These are phyloP conservation scores for Starmerella khaoyaiensis DNA, from an alignment of 805 yeast species.

Conservation along the genomic window DNA sequence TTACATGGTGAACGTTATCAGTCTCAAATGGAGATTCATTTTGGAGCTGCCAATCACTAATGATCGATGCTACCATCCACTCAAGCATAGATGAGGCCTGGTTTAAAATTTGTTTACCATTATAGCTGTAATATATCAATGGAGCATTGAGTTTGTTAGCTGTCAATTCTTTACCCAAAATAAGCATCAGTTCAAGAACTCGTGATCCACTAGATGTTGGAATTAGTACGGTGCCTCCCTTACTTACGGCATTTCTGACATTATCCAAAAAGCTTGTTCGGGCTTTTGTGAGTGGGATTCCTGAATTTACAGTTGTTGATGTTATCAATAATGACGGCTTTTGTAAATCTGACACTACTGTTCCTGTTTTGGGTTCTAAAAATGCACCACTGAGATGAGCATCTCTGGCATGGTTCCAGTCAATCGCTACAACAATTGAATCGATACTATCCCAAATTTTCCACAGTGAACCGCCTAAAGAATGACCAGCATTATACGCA, in stretches of 20 bases:
- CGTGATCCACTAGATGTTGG: constrained; percentile 77
- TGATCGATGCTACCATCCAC: constrained; percentile 88
- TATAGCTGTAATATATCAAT: constrained; percentile 59
- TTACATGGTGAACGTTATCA: constrained; percentile 46
- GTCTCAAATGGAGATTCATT: constrained; percentile 71
- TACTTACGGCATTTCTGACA: constrained; percentile 51
- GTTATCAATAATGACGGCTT: constrained; percentile 79
- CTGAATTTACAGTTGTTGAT: constrained; percentile 44
- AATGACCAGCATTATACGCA: constrained; percentile 83
- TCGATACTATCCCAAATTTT: constrained; percentile 58
- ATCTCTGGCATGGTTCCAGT: constrained; percentile 92
- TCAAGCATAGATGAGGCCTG: constrained; percentile 85
- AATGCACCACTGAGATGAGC: constrained; percentile 67
- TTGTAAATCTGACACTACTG: constrained; percentile 44
- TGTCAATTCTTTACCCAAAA: constrained; percentile 54
- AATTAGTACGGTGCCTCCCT: constrained; percentile 68
- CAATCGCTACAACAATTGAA: constrained; percentile 72
- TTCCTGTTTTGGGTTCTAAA: constrained; percentile 40
- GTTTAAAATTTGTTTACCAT: constrained; percentile 63
- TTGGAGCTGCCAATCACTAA: constrained; percentile 68
- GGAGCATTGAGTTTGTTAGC: constrained; percentile 37
- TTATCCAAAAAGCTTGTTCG: constrained; percentile 50
- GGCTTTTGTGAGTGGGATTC: constrained; percentile 26
- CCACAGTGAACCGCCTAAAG: constrained; percentile 92
- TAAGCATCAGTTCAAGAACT: constrained; percentile 61